Conservation (phyloP, 1,139 yeast species). For the Lodderomyces jiufengensis region DNA sequence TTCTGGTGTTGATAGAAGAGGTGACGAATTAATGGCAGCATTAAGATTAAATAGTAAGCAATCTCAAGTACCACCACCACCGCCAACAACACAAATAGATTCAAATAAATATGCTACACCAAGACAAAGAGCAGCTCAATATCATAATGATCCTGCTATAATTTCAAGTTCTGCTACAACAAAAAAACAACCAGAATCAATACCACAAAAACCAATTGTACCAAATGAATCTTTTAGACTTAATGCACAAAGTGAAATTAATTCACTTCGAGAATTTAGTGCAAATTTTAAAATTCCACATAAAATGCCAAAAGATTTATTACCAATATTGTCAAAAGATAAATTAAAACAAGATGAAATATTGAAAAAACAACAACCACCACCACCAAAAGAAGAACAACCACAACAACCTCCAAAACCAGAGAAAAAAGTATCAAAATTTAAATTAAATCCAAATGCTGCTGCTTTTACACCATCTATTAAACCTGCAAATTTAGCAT, state of each 20-base stretch:
- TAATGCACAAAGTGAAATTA: constrained; percentile 64
- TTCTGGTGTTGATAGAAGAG: constrained; percentile 77
- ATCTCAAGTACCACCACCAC: background rate
- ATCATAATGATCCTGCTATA: constrained; percentile 76
- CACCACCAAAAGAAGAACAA: constrained; percentile 11
- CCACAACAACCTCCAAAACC: constrained; percentile 11
- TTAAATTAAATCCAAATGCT: constrained; percentile 70
- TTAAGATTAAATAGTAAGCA: constrained; percentile 23
- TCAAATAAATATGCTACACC: constrained; percentile 58
- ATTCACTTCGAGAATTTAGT: constrained; percentile 78
- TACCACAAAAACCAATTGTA: constrained; percentile 32
- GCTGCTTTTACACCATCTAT: constrained; percentile 63
- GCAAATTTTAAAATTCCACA: constrained; percentile 78
- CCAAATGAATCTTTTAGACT: constrained; percentile 43
- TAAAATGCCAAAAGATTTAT: constrained; percentile 69
- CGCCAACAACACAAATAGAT: background rate
- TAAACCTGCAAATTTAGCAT: constrained; percentile 22
- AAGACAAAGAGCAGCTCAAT: constrained; percentile 59
- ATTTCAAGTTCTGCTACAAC: constrained; percentile 48
- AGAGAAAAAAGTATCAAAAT: constrained; percentile 58
- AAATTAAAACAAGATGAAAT: constrained; percentile 63
- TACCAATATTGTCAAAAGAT: constrained; percentile 72
- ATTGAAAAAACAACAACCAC: constrained; percentile 31
- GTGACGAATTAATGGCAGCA: constrained; percentile 65
- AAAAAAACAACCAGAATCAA: constrained; percentile 23